These are phyloP conservation scores for Colletotrichum lentis DNA, from an alignment of 2,329 filamentous ascomycete species.

Conservation along the genomic window DNA sequence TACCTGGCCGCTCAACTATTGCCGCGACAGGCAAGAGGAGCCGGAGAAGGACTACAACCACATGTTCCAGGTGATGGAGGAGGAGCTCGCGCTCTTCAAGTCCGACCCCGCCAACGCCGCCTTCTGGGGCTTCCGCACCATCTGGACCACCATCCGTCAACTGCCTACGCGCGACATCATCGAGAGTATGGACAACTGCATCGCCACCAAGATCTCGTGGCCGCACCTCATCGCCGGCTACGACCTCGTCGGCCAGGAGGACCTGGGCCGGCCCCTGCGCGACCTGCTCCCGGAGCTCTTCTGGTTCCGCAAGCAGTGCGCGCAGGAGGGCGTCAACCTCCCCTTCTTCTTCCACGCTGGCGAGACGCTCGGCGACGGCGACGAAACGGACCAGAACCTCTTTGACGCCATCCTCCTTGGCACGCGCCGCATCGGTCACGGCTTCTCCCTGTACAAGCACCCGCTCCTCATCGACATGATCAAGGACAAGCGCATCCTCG, in stretches of 20 bases:
- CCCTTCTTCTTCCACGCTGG: constrained; percentile 92
- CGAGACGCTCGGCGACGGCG: constrained; percentile 69
- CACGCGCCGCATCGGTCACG: constrained; percentile 82
- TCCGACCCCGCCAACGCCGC: constrained; percentile 60
- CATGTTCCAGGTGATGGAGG: constrained; percentile 73
- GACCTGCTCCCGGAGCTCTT: constrained; percentile 81
- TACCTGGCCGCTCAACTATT: constrained; percentile 73
- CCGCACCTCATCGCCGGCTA: constrained; percentile 80
- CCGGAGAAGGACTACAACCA: constrained; percentile 69
- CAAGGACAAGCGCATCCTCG: constrained; percentile 79
- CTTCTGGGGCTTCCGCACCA: constrained; percentile 81
- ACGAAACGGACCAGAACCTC: constrained; percentile 61
- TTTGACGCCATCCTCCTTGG: constrained; percentile 83
- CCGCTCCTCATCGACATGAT: constrained; percentile 82
- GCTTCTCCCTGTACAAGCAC: constrained; percentile 83
- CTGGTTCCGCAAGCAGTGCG: constrained; percentile 84
- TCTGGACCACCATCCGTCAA: constrained; percentile 76
- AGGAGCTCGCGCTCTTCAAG: constrained; percentile 78
- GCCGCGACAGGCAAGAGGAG: constrained; percentile 63
- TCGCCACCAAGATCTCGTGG: constrained; percentile 75
- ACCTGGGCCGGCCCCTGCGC: constrained; percentile 72
- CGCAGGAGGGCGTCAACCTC: constrained; percentile 74
- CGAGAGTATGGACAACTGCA: constrained; percentile 81
- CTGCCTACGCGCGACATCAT: constrained; percentile 71
- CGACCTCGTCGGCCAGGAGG: constrained; percentile 86